Evolutionary conservation across 371 early-diverging fungal species (phyloP), one percentile per base, ranked within the genome.

Genomic region (Haplosporangium sp.): DNA sequence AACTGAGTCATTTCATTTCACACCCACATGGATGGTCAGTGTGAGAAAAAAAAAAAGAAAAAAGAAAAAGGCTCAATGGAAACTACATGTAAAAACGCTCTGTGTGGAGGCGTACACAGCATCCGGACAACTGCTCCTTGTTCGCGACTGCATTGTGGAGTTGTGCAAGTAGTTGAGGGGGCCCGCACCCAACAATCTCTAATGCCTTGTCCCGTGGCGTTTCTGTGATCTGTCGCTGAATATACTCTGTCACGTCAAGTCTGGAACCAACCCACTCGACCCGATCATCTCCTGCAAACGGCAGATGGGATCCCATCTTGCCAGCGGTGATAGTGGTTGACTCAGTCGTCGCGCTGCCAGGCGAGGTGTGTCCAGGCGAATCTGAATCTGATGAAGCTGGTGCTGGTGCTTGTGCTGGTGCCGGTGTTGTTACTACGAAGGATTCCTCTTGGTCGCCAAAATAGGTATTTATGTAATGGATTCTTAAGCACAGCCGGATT

Each of bases 111-210:
- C 68, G 53, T 23, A 77, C 73, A 13, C 79, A 61, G 55, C 79
- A 72, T 14, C 79, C 69, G 11, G 58, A 64, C 2, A 77, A 62
- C n/a, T 38, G 43, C n/a, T 77, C 79, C 18, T 51, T 45, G 13
- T 48, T 60, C 12, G 73, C 79, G 6, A 72, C 73, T 12, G 55
- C 65, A 54, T 77, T 77, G 46, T 77, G 79, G 21, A 77, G 72
- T 18, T 77, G 64, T 1, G 72, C 57, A n/a, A 77, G 56, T 62
- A 77, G 59, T 57, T 45, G 9, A 2, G 73, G 41, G 6, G 79
- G 79, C 1, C 79, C 79, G 56, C 79, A 77, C 0, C 72, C 79
- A 6, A 77, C 73, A 57, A 77, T 57, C 38, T 77, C 79, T 20
- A 77, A 23, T 6, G 41, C 54, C 46, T 56, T 59, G 37, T 77